These are phyloP conservation scores for Solanum pennellii DNA, from an alignment of 257 asterid species.

Conservation along the genomic window DNA sequence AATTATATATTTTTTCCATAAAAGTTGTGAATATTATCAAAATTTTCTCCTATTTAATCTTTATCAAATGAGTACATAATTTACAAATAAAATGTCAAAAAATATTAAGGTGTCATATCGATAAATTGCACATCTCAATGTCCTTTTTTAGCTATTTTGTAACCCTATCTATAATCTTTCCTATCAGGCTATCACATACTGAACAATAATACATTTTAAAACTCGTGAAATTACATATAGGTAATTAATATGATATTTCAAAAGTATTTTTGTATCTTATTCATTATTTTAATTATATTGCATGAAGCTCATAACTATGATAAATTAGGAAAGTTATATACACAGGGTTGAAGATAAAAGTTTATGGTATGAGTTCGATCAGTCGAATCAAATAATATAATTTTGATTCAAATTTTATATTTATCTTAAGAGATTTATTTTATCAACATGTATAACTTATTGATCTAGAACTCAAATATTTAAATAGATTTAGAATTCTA, in stretches of 20 bases:
- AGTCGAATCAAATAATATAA: not conserved
- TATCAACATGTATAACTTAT: not conserved
- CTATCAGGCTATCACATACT: not conserved
- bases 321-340: not conserved
- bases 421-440: not conserved
- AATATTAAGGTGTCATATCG: not conserved
- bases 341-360: not conserved
- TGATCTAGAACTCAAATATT: not conserved
- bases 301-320: not conserved
- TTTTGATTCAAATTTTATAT: not conserved
- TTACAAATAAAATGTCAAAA: fast-evolving
- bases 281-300: not conserved
- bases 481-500: not conserved
- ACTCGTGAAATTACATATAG: not conserved
- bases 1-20: too few relatives aligned
- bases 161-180: not conserved
- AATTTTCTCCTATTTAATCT: not conserved
- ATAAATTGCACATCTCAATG: not conserved
- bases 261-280: not conserved
- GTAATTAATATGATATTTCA: too few relatives aligned
- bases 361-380: not conserved
- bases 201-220: not conserved
- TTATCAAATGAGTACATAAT: not conserved
- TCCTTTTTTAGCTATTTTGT: not conserved
- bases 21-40: too few relatives aligned